phyloP scores from a whole-genome alignment of 2,329 filamentous ascomycete genomes.

The Epichloe sylvatica region DNA sequence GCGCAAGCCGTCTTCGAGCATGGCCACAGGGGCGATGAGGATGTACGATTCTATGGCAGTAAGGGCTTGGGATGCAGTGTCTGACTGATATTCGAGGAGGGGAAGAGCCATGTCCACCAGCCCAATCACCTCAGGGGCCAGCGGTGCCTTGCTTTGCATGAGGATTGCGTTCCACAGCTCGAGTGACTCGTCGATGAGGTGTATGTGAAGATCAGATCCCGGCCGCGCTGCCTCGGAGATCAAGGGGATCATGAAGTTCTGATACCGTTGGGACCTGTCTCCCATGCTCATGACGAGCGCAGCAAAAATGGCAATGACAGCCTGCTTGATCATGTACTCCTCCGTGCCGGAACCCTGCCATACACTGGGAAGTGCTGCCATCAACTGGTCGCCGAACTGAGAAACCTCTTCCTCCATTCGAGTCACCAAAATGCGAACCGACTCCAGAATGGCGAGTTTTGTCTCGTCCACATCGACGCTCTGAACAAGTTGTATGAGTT shows the following conservation, averaged over 20 bases:
- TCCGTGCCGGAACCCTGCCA: slow-evolving; percentile 73
- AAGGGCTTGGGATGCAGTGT: slow-evolving; percentile 47
- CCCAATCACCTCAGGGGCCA: slow-evolving; percentile 46
- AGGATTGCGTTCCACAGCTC: slow-evolving; percentile 76
- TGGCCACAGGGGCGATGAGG: slow-evolving; percentile 52
- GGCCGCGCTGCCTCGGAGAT: slow-evolving; percentile 68
- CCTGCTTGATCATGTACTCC: slow-evolving; percentile 86
- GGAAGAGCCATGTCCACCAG: slow-evolving; percentile 51
- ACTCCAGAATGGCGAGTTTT: slow-evolving; percentile 79
- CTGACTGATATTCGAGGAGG: slow-evolving; percentile 51
- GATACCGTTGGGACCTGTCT: slow-evolving; percentile 61
- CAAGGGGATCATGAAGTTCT: slow-evolving; percentile 66
- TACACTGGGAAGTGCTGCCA: slow-evolving; percentile 62
- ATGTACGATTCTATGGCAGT: slow-evolving; percentile 58
- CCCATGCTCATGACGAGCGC: slow-evolving; percentile 80
- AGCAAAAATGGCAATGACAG: slow-evolving; percentile 73
- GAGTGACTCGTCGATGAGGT: slow-evolving; percentile 81
- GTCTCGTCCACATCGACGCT: slow-evolving; percentile 75
- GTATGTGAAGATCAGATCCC: slow-evolving; percentile 59
- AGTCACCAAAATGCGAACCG: slow-evolving; percentile 65
- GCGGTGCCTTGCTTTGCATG: slow-evolving; percentile 47
- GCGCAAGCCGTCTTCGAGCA: slow-evolving; percentile 43
- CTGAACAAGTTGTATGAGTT: slow-evolving; percentile 63
- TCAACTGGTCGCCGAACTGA: slow-evolving; percentile 63
- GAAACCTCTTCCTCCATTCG: slow-evolving; percentile 62